Evolutionary conservation across 78 protist species (phyloP).

Genomic region (Mastigamoeba balamuthi): DNA sequence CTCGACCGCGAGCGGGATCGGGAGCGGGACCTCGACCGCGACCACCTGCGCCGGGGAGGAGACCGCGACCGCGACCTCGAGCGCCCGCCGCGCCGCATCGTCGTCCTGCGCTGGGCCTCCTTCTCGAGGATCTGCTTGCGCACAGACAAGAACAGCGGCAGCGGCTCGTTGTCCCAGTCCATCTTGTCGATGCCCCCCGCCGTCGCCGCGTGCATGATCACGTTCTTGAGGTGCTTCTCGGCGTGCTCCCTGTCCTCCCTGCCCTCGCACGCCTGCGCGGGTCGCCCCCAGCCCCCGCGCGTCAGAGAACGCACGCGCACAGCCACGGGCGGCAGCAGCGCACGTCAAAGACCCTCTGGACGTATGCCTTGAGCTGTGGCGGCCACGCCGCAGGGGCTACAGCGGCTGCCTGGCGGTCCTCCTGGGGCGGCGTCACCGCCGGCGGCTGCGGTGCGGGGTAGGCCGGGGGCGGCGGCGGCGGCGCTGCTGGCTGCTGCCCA

Average conservation of each 20-base stretch:
- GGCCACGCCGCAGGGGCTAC: too few relatives aligned
- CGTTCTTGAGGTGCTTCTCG: background rate
- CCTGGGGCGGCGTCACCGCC: too few relatives aligned
- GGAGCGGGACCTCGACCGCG: background rate
- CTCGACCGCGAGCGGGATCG: too few relatives aligned
- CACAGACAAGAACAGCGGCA: background rate
- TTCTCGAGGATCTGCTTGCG: background rate
- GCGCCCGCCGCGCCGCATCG: background rate
- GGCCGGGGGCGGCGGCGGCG: too few relatives aligned
- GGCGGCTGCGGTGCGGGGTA: too few relatives aligned
- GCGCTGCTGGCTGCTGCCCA: too few relatives aligned
- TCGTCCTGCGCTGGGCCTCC: background rate
- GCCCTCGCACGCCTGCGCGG: background rate
- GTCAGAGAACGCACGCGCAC: too few relatives aligned
- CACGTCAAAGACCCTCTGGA: too few relatives aligned
- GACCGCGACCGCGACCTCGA: background rate
- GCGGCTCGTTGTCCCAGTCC: conserved; percentile 34
- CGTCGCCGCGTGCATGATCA: background rate
- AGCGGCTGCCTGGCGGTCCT: too few relatives aligned
- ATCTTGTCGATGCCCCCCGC: background rate
- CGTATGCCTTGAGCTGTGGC: too few relatives aligned
- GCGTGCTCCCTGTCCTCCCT: background rate
- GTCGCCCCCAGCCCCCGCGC: too few relatives aligned
- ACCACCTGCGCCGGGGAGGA: background rate
- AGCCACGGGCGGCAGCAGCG: too few relatives aligned